phyloP scores from a whole-genome alignment of 139 green algal species.

The Chlamydomonas sphaeroides region DNA sequence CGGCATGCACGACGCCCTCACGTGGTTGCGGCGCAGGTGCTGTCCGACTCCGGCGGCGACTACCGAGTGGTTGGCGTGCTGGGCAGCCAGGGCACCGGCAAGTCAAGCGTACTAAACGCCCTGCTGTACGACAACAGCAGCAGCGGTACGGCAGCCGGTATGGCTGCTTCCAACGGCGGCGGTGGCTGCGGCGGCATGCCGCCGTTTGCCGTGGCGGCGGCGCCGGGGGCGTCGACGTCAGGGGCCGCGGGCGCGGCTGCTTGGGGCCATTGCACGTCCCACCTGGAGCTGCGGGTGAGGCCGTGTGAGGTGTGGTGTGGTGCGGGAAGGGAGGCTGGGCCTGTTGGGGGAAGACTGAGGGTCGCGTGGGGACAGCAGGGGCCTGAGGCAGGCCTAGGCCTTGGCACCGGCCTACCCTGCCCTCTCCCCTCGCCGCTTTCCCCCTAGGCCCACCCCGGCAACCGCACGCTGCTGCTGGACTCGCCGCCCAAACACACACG shows the following conservation, averaged over 20 bases:
- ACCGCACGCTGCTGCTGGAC: not conserved
- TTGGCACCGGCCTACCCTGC: too few species aligned
- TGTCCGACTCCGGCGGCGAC: slow-evolving; percentile 7
- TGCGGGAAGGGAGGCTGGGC: not conserved
- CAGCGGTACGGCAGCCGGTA: too few species aligned
- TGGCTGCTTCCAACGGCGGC: too few species aligned
- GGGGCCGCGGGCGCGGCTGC: not conserved
- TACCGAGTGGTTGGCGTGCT: slow-evolving; percentile 20
- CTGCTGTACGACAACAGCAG: slow-evolving; percentile 24
- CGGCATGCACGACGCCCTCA: too few species aligned
- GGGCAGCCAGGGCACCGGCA: slow-evolving; percentile 22
- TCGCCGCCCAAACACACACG: too few species aligned
- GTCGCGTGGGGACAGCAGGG: too few species aligned
- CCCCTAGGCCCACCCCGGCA: too few species aligned
- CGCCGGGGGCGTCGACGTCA: not conserved
- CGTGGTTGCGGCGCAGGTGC: not conserved
- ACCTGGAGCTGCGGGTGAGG: slow-evolving; percentile 22
- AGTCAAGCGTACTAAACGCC: slow-evolving; percentile 22
- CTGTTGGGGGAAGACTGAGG: not conserved
- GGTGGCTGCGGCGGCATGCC: not conserved
- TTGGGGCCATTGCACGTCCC: not conserved
- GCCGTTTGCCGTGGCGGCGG: not conserved
- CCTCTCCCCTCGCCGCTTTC: too few species aligned
- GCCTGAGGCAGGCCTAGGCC: too few species aligned
- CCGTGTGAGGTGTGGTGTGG: not conserved